Percentiles rank a stretch among this genome's conserved stretches.
Evolutionary conservation across 2,329 filamentous ascomycete genomes (phyloP).

Genomic region (Penicillium olsonii): DNA sequence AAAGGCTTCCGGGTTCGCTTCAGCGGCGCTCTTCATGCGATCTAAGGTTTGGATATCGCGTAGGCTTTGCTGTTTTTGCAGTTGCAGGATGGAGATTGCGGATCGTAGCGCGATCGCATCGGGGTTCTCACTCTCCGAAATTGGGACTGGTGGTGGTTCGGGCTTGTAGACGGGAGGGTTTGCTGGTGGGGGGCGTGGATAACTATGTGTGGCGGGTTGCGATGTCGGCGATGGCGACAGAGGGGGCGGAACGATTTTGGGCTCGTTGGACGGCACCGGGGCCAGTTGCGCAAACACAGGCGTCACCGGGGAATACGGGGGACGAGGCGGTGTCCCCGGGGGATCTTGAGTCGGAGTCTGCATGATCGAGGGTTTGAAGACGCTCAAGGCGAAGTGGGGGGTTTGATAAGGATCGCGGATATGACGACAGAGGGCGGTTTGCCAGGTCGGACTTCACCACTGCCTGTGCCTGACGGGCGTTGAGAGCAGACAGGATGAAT

Average conservation of each 20-base stretch:
- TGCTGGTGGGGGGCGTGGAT: constrained; percentile 20
- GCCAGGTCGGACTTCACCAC: background rate
- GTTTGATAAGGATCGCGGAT: constrained; percentile 10
- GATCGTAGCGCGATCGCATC: constrained; percentile 86
- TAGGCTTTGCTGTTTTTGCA: constrained; percentile 77
- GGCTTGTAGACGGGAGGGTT: constrained; percentile 31
- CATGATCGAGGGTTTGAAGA: constrained; percentile 7
- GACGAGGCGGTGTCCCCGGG: constrained; percentile 44
- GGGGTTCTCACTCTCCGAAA: constrained; percentile 63
- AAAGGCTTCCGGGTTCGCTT: constrained; percentile 72
- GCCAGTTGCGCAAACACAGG: constrained; percentile 44
- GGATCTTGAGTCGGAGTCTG: constrained; percentile 19
- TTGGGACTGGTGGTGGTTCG: constrained; percentile 44
- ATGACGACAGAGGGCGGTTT: constrained; percentile 20
- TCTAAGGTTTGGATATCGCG: constrained; percentile 73
- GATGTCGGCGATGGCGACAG: constrained; percentile 32
- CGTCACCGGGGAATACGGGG: constrained; percentile 51
- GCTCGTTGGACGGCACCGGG: constrained; percentile 27
- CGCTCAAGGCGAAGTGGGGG: constrained; percentile 7
- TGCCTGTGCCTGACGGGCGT: background rate
- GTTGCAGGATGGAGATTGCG: constrained; percentile 81
- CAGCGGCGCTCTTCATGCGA: constrained; percentile 68
- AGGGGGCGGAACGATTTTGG: constrained; percentile 36
- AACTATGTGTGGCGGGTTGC: constrained; percentile 6
- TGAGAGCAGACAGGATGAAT: background rate